Conservation (phyloP, 108 stramenopile species). For the Pseudonitzschia multiseries region DNA sequence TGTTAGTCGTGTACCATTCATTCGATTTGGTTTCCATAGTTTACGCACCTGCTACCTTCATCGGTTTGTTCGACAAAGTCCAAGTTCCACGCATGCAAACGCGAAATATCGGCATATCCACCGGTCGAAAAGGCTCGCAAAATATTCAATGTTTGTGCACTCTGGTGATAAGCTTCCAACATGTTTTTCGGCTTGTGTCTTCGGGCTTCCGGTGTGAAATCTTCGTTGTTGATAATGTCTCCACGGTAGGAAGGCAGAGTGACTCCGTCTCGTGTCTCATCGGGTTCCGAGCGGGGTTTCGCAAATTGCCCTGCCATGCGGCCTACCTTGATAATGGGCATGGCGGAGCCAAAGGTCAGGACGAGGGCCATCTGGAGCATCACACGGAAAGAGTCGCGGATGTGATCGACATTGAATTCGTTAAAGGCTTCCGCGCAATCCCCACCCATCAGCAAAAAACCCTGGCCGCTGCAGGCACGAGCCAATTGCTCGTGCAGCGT, state of each 20-base stretch:
- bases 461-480: constrained; percentile 91
- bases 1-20: not conserved
- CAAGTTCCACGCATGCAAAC: constrained; percentile 97
- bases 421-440: constrained; percentile 98
- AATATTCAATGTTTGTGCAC: constrained; percentile 95
- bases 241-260: constrained; percentile 93
- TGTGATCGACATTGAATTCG: constrained; percentile 92
- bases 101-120: constrained; percentile 94
- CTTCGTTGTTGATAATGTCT: constrained; percentile 95
- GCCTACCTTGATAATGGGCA: constrained; percentile 96
- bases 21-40: not conserved
- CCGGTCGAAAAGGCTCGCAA: constrained; percentile 94
- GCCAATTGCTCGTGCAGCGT: constrained; percentile 90
- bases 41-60: constrained; percentile 84
- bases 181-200: constrained; percentile 80
- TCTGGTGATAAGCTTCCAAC: constrained; percentile 91
- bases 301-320: constrained; percentile 98
- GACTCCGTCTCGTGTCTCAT: constrained; percentile 84
- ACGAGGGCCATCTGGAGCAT: constrained; percentile 94
- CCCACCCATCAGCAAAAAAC: constrained; percentile 98
- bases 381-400: constrained; percentile 93
- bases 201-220: constrained; percentile 90
- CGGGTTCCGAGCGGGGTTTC: constrained; percentile 93
- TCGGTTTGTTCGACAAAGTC: constrained; percentile 96
- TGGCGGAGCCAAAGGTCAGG: constrained; percentile 92